Evolutionary conservation across 176 grass and related monocot species (phyloP), one percentile per base, ranked within the genome.

Genomic region (Triticum timopheevii): DNA sequence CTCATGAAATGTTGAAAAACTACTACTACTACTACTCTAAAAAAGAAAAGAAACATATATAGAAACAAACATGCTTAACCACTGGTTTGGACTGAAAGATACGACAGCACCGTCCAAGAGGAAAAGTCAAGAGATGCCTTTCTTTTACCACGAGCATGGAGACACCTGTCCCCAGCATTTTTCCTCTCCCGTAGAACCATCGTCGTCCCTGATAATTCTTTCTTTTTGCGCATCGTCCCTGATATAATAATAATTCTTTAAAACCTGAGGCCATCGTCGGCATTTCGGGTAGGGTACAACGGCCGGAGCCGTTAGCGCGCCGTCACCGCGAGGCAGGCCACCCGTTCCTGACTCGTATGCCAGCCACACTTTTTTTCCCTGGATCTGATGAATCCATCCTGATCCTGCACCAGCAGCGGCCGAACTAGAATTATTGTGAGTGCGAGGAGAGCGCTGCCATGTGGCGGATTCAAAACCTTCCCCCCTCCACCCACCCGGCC

Each of bases 391-490:
- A 62, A 38, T 45, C 39, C 70, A 8, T n/a, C 23, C 22, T 15
- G 42, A 64, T 22, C 54, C 54, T 15, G 65, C 70, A 59, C 54
- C 54, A 59, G 54, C 54, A 20, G 54, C 19, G 54, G 54, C 54
- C 54, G 54, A 59, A 59, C 54, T 59, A 40, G 35, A 62, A 69
- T 76, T 69, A 49, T 75, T 30, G 25, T n/a, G 36, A 20, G 70
- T 3, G 68, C 49, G 65, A 19, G 47, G 50, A 54, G 66, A 8
- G 33, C n/a, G 47, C 6, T 15, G 64, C 69, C 81, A 56, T 68
- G 73, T 83, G 80, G 83, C 59, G 16, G 81, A 77, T 90, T 79
- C 76, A 86, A 90, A 90, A 86, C 82, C 82, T 82, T 73, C 82
- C 62, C 10, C 44, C 1, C 65, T 33, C 25, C 63, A 68, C 35